A percentile compares a stretch with the other conserved stretches of the same genome.
These are phyloP conservation scores for Begonia loranthoides DNA, from an alignment of 306 rosid genomes.

Conservation along the genomic window DNA sequence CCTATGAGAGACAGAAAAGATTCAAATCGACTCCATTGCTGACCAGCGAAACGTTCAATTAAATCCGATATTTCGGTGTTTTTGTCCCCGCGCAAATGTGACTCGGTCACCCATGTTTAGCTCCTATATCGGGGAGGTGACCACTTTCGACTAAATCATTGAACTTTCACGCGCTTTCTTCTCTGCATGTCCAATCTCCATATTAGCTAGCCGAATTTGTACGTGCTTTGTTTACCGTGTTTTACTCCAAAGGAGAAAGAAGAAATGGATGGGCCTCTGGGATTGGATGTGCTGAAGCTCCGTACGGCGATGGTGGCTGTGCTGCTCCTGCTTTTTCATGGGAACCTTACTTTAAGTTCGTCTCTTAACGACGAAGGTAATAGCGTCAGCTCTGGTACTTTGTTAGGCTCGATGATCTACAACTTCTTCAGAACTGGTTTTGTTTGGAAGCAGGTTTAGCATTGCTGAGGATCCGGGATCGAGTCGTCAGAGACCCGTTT, in stretches of 20 bases:
- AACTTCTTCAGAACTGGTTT: constrained; percentile 1
- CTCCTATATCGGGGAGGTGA: background rate
- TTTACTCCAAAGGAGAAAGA: background rate
- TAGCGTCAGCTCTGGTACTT: background rate
- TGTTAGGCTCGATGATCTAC: background rate
- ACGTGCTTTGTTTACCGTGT: background rate
- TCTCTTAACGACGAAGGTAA: constrained; percentile 38
- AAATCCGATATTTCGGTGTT: constrained; percentile 6
- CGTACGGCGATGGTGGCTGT: constrained; percentile 14
- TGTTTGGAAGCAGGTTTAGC: constrained; percentile 47
- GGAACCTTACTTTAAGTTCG: constrained; percentile 19
- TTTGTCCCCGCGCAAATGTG: background rate
- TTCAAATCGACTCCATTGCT: constrained; percentile 9
- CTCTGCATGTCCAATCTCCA: background rate
- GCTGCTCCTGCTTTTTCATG: constrained; percentile 11
- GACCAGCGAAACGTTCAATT: background rate
- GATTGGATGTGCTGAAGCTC: constrained; percentile 20
- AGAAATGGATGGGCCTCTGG: constrained; percentile 28
- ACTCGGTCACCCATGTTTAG: constrained; percentile 6
- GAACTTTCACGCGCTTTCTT: constrained; percentile 20
- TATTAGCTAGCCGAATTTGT: background rate
- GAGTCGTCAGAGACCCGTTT: constrained; percentile 34
- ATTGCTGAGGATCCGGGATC: constrained; percentile 37
- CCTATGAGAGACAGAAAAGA: constrained; percentile 4
- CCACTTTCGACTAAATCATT: constrained; percentile 7